These are phyloP conservation scores for Colletotrichum somersetense DNA, from an alignment of 2,329 filamentous ascomycete species.

Conservation along the genomic window DNA sequence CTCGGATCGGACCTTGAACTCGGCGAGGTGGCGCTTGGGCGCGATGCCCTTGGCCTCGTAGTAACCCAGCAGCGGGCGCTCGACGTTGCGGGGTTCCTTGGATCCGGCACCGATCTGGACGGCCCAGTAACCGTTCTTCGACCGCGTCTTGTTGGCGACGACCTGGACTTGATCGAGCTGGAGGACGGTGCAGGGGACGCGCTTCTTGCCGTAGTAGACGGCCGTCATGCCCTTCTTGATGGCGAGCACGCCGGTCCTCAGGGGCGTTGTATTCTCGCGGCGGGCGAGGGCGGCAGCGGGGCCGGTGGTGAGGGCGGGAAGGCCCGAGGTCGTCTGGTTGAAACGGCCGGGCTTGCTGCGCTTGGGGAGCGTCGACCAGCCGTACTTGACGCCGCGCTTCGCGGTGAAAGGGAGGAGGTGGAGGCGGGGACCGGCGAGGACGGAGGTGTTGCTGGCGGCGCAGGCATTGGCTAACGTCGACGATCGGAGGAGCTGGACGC, in stretches of 20 bases:
- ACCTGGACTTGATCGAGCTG: conserved; percentile 95
- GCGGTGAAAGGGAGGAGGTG: conserved; percentile 61
- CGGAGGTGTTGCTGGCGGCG: conserved; percentile 6
- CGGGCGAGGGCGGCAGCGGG: conserved; percentile 72
- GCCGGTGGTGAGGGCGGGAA: conserved; percentile 68
- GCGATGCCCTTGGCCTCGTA: conserved; percentile 85
- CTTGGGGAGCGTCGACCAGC: conserved; percentile 69
- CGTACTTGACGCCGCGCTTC: conserved; percentile 67
- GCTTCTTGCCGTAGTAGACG: conserved; percentile 82
- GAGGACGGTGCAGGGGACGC: conserved; percentile 89
- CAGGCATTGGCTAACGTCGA: conserved; percentile 31
- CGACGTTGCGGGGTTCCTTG: conserved; percentile 80
- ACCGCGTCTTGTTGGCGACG: conserved; percentile 84
- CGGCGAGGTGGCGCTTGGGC: conserved; percentile 85
- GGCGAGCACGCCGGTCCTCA: conserved; percentile 85
- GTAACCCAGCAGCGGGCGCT: conserved; percentile 87
- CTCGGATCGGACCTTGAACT: conserved; percentile 86
- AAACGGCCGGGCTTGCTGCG: conserved; percentile 67
- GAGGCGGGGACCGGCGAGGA: conserved; percentile 46
- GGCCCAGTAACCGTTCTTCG: conserved; percentile 90
- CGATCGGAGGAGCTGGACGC: conserved; percentile 40
- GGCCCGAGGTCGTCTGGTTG: conserved; percentile 69
- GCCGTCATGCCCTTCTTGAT: conserved; percentile 97
- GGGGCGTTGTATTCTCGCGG: conserved; percentile 68
- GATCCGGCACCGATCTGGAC: conserved; percentile 88